A percentile compares a stretch with the other conserved stretches of the same genome.
phyloP scores from a whole-genome alignment of 2,329 filamentous ascomycete genomes.

The Aspergillus puulaauensis region DNA sequence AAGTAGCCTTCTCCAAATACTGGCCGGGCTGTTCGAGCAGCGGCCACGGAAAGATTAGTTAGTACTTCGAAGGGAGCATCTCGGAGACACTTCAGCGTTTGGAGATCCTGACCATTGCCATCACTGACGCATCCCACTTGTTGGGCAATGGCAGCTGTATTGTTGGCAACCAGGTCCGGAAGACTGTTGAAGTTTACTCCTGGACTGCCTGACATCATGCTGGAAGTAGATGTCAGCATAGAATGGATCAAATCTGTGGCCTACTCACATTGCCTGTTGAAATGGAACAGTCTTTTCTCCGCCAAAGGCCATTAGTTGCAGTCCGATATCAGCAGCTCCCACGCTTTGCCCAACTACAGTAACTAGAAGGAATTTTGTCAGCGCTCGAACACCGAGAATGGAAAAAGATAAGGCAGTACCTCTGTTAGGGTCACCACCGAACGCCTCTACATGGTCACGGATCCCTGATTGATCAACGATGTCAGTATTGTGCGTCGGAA shows the following conservation, averaged over 20 bases:
- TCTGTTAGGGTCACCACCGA: conserved; percentile 18
- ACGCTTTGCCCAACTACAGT: conserved; percentile 32
- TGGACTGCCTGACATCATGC: conserved; percentile 31
- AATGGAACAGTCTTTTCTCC: conserved; percentile 27
- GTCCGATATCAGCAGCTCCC: conserved; percentile 28
- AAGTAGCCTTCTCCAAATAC: conserved; percentile 21
- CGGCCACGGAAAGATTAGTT: conserved; percentile 26
- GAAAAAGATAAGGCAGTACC: conserved; percentile 1
- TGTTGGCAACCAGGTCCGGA: conserved; percentile 22
- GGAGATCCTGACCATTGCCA: background rate
- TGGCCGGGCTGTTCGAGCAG: conserved; percentile 19
- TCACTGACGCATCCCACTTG: conserved; percentile 12
- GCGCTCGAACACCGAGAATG: background rate
- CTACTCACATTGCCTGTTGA: conserved; percentile 24
- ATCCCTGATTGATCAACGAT: conserved; percentile 12
- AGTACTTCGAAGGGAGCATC: conserved; percentile 14
- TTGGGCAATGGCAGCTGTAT: conserved; percentile 23
- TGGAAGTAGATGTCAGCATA: conserved; percentile 1
- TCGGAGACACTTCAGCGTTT: conserved; percentile 23
- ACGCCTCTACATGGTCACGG: conserved; percentile 16
- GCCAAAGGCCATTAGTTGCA: conserved; percentile 27
- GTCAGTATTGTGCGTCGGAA: background rate
- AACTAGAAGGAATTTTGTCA: conserved; percentile 13
- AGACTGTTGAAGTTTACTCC: conserved; percentile 31
- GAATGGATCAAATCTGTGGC: conserved; percentile 9